Percentiles rank a stretch among this genome's conserved stretches.
phyloP scores from a whole-genome alignment of 1,284 basidiomycete genomes.

The Ustilago trichophora region DNA sequence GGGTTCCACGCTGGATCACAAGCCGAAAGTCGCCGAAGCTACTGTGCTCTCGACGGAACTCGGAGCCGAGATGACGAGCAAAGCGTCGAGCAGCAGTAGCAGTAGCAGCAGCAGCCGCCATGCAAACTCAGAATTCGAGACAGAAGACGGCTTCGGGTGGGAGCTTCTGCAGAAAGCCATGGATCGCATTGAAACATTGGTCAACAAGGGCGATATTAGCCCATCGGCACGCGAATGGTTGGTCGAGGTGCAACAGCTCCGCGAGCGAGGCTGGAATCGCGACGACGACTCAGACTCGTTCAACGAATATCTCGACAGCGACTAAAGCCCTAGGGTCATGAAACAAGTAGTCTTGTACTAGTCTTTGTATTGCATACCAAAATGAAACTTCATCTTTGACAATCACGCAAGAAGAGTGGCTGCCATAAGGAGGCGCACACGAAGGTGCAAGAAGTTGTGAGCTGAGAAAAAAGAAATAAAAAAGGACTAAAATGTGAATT shows the following conservation, averaged over 20 bases:
- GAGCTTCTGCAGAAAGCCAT: constrained; percentile 10
- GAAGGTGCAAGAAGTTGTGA: no score
- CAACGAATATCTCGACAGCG: background rate
- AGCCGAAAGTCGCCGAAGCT: background rate
- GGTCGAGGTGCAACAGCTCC: constrained; percentile 18
- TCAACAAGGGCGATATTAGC: constrained; percentile 15
- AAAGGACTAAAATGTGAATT: no score
- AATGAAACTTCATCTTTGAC: no score
- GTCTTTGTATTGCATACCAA: no score
- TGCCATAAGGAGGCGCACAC: no score
- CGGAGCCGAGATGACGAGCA: no score
- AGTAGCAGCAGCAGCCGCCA: no score
- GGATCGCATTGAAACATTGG: constrained; percentile 18
- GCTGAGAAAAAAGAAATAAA: no score
- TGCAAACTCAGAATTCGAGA: background rate
- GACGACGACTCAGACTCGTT: constrained; percentile 5
- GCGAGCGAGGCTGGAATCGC: constrained; percentile 22
- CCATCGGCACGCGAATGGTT: constrained; percentile 24
- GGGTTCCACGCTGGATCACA: constrained; percentile 36
- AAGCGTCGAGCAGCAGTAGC: no score
- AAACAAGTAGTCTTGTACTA: no score
- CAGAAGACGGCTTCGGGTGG: background rate
- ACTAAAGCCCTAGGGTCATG: no score
- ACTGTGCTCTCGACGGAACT: background rate
- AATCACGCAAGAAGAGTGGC: no score